Percentiles rank a stretch among this genome's conserved stretches.
Conservation (phyloP, 2,329 filamentous ascomycete species). For the Fusarium caatingaense region DNA sequence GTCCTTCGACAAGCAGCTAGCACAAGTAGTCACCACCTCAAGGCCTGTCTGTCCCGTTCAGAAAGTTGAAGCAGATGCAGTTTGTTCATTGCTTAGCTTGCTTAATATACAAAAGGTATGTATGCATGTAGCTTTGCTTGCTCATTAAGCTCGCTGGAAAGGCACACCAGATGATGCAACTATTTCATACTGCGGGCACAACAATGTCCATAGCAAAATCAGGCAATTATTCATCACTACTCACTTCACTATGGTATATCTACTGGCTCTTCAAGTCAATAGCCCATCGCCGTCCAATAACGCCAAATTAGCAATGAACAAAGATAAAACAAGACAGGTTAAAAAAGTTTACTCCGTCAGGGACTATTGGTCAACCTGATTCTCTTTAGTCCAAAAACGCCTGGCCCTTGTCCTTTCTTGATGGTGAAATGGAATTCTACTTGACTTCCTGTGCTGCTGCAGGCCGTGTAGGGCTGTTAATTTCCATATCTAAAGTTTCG, state of each 20-base stretch:
- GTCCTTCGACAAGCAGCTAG: background rate
- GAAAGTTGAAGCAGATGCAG: background rate
- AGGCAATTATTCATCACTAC: constrained; percentile 8
- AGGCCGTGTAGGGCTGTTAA: constrained; percentile 29
- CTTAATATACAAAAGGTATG: background rate
- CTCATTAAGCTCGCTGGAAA: background rate
- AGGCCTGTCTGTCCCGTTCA: background rate
- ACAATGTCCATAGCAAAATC: background rate
- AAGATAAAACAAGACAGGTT: constrained; percentile 3
- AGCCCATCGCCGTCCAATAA: constrained; percentile 9
- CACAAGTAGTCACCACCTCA: background rate
- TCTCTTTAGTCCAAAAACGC: constrained; percentile 33
- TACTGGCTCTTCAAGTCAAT: constrained; percentile 5
- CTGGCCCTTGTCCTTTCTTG: constrained; percentile 14
- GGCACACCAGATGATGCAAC: background rate
- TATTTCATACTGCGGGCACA: background rate
- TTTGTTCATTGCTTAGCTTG: background rate
- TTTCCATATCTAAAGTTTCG: constrained; percentile 44
- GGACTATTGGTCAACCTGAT: constrained; percentile 15
- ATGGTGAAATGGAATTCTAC: constrained; percentile 14
- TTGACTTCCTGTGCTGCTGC: constrained; percentile 40
- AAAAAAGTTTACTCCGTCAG: constrained; percentile 15
- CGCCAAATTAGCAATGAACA: constrained; percentile 19
- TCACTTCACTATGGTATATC: constrained; percentile 25
- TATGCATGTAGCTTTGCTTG: background rate